phyloP scores from a whole-genome alignment of 768 basidiomycete species.

The Leccinellum luteum region DNA sequence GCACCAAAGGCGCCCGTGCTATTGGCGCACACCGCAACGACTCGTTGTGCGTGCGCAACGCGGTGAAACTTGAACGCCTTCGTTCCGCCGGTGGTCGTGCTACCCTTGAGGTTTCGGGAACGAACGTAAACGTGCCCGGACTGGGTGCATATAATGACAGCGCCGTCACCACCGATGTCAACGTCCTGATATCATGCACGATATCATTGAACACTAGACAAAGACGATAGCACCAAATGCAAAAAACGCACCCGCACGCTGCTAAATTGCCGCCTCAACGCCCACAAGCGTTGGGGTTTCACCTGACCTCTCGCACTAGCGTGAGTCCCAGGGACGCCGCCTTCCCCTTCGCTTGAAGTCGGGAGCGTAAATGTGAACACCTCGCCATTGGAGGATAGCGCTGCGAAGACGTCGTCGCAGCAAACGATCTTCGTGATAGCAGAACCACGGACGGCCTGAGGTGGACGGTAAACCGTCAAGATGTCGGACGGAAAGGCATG shows the following conservation, averaged over 20 bases:
- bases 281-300: constrained; percentile 91
- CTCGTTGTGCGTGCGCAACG: constrained; percentile 81
- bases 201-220: neutral
- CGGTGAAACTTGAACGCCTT: constrained; percentile 78
- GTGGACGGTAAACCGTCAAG: constrained; percentile 69
- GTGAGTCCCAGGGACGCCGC: constrained; percentile 3
- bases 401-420: constrained; percentile 79
- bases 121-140: constrained; percentile 94
- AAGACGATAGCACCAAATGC: neutral
- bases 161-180: constrained; percentile 82
- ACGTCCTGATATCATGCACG: constrained; percentile 77
- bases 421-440: constrained; percentile 76
- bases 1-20: constrained; percentile 88
- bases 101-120: constrained; percentile 44
- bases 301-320: constrained; percentile 28
- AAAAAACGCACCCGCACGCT: constrained; percentile 60
- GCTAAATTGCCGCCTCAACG: constrained; percentile 80
- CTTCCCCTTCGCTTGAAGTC: constrained; percentile 31
- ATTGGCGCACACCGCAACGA: constrained; percentile 79
- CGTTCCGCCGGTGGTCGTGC: constrained; percentile 20
- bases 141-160: constrained; percentile 88
- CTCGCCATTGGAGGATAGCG: constrained; percentile 84
- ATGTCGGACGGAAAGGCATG: constrained; percentile 77
- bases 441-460: constrained; percentile 66
- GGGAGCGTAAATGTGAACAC: constrained; percentile 76